Base-by-base conservation (phyloP, 257 asterid genomes). In the Solanum neorickii region DNA sequence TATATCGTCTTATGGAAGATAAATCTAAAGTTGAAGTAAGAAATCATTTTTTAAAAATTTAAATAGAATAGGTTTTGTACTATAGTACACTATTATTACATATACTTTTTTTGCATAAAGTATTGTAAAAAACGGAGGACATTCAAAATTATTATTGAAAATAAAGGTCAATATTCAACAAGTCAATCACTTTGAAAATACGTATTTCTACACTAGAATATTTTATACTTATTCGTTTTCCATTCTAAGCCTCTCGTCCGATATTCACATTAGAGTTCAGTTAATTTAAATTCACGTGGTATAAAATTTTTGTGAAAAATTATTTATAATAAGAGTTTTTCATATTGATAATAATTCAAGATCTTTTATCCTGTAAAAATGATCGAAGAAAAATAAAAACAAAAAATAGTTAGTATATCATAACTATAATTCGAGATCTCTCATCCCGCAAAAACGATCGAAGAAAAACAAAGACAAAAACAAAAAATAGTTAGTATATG, bases 151-250 rank as follows among this genome's bases (percentile, higher is more conserved):
- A 18, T 10, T 37, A 31, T 33, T 4, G 12, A 13, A 73, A 29
- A 31, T 9, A 6, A 11, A 88, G 88, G 93, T 92, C 95, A 90
- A 86, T 39, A 59, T 89, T 93, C 93, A 85, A 82, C 86, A 87
- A 49, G 92, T 90, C 94, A 92, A 92, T 83, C 44, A 62, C 86
- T 62, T 87, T 88, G 89, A 86, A 87, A 83, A 37, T 33, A 13
- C 3, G 37, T 8, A 47, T 42, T 15, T 35, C 15, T 78, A 52
- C 14, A 33, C 39, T 5, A 16, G 31, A 27, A 60, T 62, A 27
- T 42, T 25, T 13, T 47, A 14, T 47, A 5, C 25, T 62, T 59
- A 59, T 20, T 59, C 10, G 6, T 20, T 59, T 62, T 6, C 5
- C 14, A 10, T 23, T 62, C 0, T 10, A 0, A 23, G 31, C 16